Conservation (phyloP, 352 stramenopile genomes). For the Blastocystis sp. region DNA sequence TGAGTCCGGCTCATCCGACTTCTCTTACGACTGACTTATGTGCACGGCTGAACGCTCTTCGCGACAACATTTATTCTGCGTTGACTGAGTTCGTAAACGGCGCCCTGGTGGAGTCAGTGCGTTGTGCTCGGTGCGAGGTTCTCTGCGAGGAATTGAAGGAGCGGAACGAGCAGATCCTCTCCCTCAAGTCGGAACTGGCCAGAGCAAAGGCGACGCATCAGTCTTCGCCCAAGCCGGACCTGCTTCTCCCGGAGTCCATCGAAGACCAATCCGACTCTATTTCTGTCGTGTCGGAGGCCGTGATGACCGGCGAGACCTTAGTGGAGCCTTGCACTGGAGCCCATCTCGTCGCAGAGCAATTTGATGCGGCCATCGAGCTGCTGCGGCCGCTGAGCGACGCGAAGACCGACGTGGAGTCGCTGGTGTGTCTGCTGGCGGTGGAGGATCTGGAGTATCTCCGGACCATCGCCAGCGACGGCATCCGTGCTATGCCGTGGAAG, state of each 20-base stretch:
- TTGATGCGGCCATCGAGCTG: neutral
- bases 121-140: neutral
- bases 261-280: neutral
- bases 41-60: neutral
- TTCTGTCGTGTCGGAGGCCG: neutral
- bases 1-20: neutral
- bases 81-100: neutral
- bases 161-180: neutral
- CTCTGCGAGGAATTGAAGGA: neutral
- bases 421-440: neutral
- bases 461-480: neutral
- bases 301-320: neutral
- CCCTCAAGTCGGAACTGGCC: neutral
- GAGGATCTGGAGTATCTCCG: neutral
- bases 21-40: neutral
- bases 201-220: neutral
- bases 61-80: neutral
- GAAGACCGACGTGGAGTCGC: neutral
- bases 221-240: neutral
- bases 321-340: neutral
- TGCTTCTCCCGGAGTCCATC: neutral
- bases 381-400: neutral
- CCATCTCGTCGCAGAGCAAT: neutral
- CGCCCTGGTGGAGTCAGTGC: neutral
- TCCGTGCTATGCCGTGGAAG: neutral